Evolutionary conservation across 2,329 filamentous ascomycete species (phyloP).

Genomic region (Moelleriella libera): DNA sequence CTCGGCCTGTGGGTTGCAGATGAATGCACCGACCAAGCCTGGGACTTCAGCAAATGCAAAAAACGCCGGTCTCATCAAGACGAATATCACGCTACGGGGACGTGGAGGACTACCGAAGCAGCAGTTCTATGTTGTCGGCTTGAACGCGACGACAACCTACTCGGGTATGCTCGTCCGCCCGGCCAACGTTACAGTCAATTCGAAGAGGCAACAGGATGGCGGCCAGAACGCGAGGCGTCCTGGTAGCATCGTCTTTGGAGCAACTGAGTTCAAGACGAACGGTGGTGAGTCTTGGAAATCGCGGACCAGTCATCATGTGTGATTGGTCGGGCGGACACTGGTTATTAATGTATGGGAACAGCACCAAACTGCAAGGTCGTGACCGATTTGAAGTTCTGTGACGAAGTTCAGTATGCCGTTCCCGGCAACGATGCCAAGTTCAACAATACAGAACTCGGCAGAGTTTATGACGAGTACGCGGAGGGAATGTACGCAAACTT

Average conservation of each 20-base stretch:
- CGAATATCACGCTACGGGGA: slow-evolving; percentile 56
- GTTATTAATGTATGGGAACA: too few species aligned
- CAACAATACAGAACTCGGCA: slow-evolving; percentile 46
- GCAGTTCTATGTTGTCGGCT: slow-evolving; percentile 70
- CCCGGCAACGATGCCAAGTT: slow-evolving; percentile 60
- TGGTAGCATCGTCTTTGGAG: slow-evolving; percentile 62
- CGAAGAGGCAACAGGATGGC: slow-evolving; percentile 16
- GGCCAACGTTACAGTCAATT: slow-evolving; percentile 30
- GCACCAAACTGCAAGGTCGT: slow-evolving; percentile 76
- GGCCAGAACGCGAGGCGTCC: slow-evolving; percentile 26
- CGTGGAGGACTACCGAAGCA: slow-evolving; percentile 59
- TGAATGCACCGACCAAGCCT: slow-evolving; percentile 42
- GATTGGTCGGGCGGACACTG: too few species aligned
- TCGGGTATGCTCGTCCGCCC: slow-evolving; percentile 58
- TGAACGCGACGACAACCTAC: slow-evolving; percentile 62
- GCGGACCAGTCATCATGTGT: too few species aligned
- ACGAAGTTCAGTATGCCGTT: slow-evolving; percentile 79
- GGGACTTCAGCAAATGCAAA: background rate
- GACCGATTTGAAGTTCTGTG: slow-evolving; percentile 78
- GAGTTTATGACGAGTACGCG: slow-evolving; percentile 69
- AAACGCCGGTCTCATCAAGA: slow-evolving; percentile 25
- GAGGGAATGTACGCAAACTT: slow-evolving; percentile 60
- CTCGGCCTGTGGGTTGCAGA: slow-evolving; percentile 71
- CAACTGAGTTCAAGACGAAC: slow-evolving; percentile 66
- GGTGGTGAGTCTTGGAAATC: slow-evolving; percentile 39